Conservation (phyloP, 2,329 filamentous ascomycete genomes). For the Gnomoniopsis sp. region DNA sequence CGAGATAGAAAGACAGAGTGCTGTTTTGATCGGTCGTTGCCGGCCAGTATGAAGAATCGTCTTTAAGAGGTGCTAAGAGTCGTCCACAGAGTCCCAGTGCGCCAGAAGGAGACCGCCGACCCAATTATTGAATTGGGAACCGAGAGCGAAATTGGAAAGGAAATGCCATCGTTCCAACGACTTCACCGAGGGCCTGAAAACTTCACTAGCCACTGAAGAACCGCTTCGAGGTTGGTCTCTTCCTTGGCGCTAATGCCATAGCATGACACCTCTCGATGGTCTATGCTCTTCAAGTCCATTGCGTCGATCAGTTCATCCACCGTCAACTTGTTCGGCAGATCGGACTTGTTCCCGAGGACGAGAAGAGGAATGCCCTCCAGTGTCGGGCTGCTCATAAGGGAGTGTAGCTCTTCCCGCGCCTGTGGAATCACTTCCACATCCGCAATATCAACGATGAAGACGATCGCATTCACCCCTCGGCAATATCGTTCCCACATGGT, state of each 20-base stretch:
- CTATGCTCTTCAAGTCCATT: constrained; percentile 84
- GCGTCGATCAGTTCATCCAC: constrained; percentile 95
- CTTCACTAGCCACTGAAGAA: constrained; percentile 94
- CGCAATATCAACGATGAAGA: constrained; percentile 97
- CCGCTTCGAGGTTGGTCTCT: constrained; percentile 96
- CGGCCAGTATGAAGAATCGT: constrained; percentile 18
- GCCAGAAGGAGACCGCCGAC: constrained; percentile 14
- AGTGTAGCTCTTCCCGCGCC: constrained; percentile 88
- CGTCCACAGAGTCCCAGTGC: constrained; percentile 13
- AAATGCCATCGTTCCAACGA: neutral
- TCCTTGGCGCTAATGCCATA: constrained; percentile 99
- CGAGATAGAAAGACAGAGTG: constrained; percentile 5
- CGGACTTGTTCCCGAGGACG: constrained; percentile 95
- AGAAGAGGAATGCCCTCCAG: constrained; percentile 88
- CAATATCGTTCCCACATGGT: constrained; percentile 99
- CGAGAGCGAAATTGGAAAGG: constrained; percentile 2
- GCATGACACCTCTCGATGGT: constrained; percentile 91
- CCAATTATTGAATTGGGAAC: constrained; percentile 1
- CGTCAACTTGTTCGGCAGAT: constrained; percentile 83
- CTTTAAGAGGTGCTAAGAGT: constrained; percentile 10
- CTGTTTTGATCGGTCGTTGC: constrained; percentile 19
- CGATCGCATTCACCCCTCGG: constrained; percentile 93
- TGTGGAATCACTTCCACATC: constrained; percentile 76
- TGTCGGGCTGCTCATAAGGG: constrained; percentile 78
- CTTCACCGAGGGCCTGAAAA: constrained; percentile 67